A percentile compares a stretch with the other conserved stretches of the same genome.
Evolutionary conservation across 371 early-diverging fungal species (phyloP).

Genomic region (Zychaea mexicana): DNA sequence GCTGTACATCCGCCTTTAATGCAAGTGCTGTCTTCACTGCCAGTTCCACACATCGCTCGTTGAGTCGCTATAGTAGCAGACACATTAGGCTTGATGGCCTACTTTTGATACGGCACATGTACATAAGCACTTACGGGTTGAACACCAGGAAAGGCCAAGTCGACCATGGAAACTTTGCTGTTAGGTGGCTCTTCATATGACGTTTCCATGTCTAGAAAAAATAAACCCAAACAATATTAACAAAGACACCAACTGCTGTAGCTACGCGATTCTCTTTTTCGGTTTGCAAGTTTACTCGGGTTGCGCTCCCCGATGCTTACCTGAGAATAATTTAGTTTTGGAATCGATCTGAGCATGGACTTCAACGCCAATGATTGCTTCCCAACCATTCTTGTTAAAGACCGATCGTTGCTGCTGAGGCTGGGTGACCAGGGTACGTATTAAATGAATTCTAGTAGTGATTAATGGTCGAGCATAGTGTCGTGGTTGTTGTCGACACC

Average conservation of each 20-base stretch:
- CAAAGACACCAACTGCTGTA: background rate
- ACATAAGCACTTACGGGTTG: constrained; percentile 52
- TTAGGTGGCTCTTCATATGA: constrained; percentile 69
- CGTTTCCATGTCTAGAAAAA: constrained; percentile 54
- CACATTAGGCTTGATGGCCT: no score
- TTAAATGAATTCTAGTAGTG: background rate
- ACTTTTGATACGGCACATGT: no score
- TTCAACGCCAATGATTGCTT: constrained; percentile 88
- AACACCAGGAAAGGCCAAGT: constrained; percentile 88
- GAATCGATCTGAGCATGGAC: constrained; percentile 87
- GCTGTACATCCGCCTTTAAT: constrained; percentile 67
- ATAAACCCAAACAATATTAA: no score
- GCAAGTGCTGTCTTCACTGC: constrained; percentile 79
- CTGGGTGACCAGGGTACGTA: background rate
- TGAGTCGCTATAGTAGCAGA: constrained; percentile 70
- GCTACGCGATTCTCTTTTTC: constrained; percentile 7
- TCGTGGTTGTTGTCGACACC: background rate
- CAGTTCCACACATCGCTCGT: constrained; percentile 68
- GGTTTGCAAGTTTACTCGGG: constrained; percentile 18
- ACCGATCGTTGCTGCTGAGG: background rate
- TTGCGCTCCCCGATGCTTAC: constrained; percentile 27
- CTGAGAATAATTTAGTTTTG: constrained; percentile 82
- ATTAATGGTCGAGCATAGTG: background rate
- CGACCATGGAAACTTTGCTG: constrained; percentile 71
- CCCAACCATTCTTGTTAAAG: constrained; percentile 50